Conservation (phyloP, 164 flowering plant species). For the Chimonanthus praecox region DNA sequence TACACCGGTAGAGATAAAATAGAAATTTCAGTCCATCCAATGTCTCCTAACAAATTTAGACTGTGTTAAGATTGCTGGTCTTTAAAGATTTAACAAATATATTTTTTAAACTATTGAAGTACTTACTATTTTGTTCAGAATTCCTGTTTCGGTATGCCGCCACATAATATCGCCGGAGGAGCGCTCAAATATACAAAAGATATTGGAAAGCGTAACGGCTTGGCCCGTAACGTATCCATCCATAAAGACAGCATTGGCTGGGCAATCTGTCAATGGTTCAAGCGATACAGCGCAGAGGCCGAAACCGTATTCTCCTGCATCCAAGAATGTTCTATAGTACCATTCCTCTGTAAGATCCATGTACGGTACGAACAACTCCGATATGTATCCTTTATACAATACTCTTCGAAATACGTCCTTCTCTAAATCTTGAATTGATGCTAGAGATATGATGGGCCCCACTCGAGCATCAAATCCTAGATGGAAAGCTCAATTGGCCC, state of each 20-base stretch:
- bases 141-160: conserved; percentile 43
- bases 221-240: conserved; percentile 30
- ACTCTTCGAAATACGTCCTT: conserved; percentile 25
- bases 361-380: conserved; percentile 56
- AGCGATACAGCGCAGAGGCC: conserved; percentile 40
- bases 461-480: conserved; percentile 39
- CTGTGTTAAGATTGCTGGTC: no score
- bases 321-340: conserved; percentile 41
- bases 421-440: conserved; percentile 39
- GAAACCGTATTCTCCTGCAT: conserved; percentile 48
- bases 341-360: conserved; percentile 47
- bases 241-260: conserved; percentile 33
- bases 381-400: conserved; percentile 39
- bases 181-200: conserved; percentile 41
- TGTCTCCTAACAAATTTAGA: no score
- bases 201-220: conserved; percentile 25
- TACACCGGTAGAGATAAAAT: no score
- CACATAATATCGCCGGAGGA: conserved; percentile 43
- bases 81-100: no score
- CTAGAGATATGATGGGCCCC: conserved; percentile 42
- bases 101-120: neutral
- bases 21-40: no score
- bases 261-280: conserved; percentile 37
- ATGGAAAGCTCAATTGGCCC: conserved; percentile 58
- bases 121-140: conserved; percentile 39